These are phyloP conservation scores for Naganishia friedmannii DNA, from an alignment of 768 basidiomycete species.

Conservation along the genomic window DNA sequence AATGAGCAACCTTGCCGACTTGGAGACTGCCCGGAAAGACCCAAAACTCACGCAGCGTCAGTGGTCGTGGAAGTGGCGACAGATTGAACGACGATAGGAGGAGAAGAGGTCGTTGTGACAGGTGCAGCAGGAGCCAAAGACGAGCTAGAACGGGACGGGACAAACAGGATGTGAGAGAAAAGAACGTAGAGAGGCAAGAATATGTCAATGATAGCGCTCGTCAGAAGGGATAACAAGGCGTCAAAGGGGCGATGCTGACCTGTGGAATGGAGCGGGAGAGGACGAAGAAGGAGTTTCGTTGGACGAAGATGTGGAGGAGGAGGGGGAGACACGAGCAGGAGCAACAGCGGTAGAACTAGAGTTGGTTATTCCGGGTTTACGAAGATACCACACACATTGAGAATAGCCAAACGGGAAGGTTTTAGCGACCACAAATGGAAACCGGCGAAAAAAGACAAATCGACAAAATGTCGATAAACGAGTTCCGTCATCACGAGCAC, in stretches of 20 bases:
- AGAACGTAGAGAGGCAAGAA: neutral
- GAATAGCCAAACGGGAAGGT: neutral
- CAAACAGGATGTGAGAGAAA: slow-evolving; percentile 5
- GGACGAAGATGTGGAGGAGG: slow-evolving; percentile 19
- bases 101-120: neutral
- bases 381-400: neutral
- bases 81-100: neutral
- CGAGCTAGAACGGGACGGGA: slow-evolving; percentile 14
- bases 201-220: slow-evolving; percentile 1
- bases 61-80: slow-evolving; percentile 15
- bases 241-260: slow-evolving; percentile 17
- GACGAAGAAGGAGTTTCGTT: slow-evolving; percentile 2
- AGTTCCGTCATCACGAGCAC: neutral
- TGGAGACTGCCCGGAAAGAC: too few relatives aligned
- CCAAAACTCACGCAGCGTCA: neutral
- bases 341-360: slow-evolving; percentile 4
- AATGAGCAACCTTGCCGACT: too few relatives aligned
- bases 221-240: neutral
- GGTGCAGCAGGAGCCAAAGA: slow-evolving; percentile 9
- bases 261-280: neutral
- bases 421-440: slow-evolving; percentile 1
- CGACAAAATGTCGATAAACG: slow-evolving; percentile 8
- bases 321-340: neutral
- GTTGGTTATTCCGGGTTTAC: neutral
- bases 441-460: neutral